These are phyloP conservation scores for Lachancea waltii DNA, from an alignment of 805 yeast genomes.

Conservation along the genomic window DNA sequence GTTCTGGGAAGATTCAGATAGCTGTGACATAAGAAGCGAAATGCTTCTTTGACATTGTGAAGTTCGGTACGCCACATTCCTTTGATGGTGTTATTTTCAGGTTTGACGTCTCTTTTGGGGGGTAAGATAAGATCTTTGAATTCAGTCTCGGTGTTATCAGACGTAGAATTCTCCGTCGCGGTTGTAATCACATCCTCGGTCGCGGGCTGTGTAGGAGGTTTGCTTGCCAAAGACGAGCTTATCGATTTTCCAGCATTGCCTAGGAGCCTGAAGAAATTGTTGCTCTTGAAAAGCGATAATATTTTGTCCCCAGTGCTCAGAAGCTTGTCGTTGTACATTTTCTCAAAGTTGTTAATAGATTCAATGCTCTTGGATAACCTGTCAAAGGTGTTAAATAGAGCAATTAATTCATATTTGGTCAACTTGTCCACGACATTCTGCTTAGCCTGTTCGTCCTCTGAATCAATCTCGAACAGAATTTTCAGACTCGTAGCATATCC, in stretches of 20 bases:
- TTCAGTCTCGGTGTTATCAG: background rate
- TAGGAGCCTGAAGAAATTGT: conserved; percentile 29
- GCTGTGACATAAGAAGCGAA: conserved; percentile 56
- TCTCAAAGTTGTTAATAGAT: conserved; percentile 66
- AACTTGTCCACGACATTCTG: conserved; percentile 51
- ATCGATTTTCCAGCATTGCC: conserved; percentile 25
- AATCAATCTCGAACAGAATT: conserved; percentile 69
- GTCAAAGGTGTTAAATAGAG: conserved; percentile 87
- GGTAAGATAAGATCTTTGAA: conserved; percentile 29
- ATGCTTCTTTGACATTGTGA: conserved; percentile 48
- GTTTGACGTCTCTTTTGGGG: conserved; percentile 4
- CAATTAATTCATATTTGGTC: conserved; percentile 78
- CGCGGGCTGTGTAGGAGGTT: conserved; percentile 9
- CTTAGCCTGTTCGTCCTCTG: conserved; percentile 36
- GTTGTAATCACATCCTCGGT: conserved; percentile 1
- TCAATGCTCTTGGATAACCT: conserved; percentile 79
- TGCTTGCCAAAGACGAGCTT: conserved; percentile 8
- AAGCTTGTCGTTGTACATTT: conserved; percentile 38
- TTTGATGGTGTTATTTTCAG: conserved; percentile 13
- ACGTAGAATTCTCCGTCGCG: background rate
- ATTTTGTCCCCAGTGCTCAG: conserved; percentile 16
- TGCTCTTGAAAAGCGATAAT: conserved; percentile 24
- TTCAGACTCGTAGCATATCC: conserved; percentile 97
- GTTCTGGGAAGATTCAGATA: conserved; percentile 66
- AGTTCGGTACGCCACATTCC: conserved; percentile 48